Conservation (phyloP, 768 basidiomycete species). For the Termitomyces sp. region DNA sequence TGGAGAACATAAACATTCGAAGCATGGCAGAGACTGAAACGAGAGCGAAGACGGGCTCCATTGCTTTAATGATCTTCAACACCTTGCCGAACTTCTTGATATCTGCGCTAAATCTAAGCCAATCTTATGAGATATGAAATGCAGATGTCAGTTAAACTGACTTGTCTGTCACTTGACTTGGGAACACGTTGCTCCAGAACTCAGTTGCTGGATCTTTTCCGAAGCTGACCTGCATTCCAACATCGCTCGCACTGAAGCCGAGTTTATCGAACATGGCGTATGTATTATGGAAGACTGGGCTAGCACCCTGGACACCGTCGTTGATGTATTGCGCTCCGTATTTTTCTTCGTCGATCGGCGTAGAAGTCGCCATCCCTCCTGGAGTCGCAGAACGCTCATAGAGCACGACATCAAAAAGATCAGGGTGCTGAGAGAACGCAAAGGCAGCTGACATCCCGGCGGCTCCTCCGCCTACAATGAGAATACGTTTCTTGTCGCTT, state of each 20-base stretch:
- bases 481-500: constrained; percentile 16
- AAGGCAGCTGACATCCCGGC: constrained; percentile 27
- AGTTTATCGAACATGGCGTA: constrained; percentile 26
- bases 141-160: not conserved
- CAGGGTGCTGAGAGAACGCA: constrained; percentile 24
- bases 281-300: constrained; percentile 24
- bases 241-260: constrained; percentile 21
- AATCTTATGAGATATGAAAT: not conserved
- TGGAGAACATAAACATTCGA: constrained; percentile 24
- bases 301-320: constrained; percentile 27
- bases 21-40: constrained; percentile 24
- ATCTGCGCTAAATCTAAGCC: constrained; percentile 18
- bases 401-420: constrained; percentile 20
- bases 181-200: constrained; percentile 26
- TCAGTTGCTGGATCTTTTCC: constrained; percentile 21
- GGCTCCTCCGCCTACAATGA: constrained; percentile 25
- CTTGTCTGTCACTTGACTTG: constrained; percentile 24
- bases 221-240: constrained; percentile 27
- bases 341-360: constrained; percentile 16
- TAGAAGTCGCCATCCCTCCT: constrained; percentile 27
- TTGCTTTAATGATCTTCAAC: constrained; percentile 22
- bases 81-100: constrained; percentile 26
- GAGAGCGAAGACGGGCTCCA: constrained; percentile 23
- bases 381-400: constrained; percentile 22
- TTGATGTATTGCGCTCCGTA: constrained; percentile 27